Conservation (phyloP, 345 rosid species). For the Populus euphratica region DNA sequence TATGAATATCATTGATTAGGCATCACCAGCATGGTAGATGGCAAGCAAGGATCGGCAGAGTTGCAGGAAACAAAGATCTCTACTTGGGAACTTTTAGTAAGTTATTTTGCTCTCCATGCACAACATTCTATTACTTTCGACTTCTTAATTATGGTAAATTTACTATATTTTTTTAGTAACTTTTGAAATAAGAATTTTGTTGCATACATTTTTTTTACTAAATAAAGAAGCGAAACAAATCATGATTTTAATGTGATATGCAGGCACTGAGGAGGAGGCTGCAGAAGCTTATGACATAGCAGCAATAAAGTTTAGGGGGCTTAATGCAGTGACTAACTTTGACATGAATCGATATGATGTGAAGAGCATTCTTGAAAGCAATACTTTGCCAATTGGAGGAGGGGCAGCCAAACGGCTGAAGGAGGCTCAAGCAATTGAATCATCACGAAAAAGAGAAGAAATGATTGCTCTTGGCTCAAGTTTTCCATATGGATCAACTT, state of each 20-base stretch:
- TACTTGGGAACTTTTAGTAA: slow-evolving; percentile 96
- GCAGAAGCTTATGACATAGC: slow-evolving; percentile 99
- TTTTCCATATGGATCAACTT: slow-evolving; percentile 47
- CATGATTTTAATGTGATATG: neutral
- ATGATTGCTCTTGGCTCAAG: slow-evolving; percentile 74
- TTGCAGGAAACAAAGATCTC: slow-evolving; percentile 99
- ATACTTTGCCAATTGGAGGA: slow-evolving; percentile 88
- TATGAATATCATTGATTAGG: slow-evolving; percentile 30
- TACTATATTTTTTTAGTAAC: no score
- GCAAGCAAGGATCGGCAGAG: slow-evolving; percentile 99
- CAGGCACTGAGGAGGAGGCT: slow-evolving; percentile 98
- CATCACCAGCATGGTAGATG: slow-evolving; percentile 99
- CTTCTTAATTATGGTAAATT: neutral
- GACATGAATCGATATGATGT: slow-evolving; percentile 97
- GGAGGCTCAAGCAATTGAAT: slow-evolving; percentile 96
- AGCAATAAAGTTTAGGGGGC: slow-evolving; percentile 90
- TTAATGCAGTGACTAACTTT: slow-evolving; percentile 89
- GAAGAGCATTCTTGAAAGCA: slow-evolving; percentile 93
- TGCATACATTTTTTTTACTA: neutral
- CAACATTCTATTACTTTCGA: neutral
- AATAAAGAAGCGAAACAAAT: neutral
- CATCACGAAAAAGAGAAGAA: slow-evolving; percentile 77
- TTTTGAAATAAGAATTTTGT: neutral
- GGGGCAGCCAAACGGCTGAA: slow-evolving; percentile 93
- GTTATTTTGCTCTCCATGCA: slow-evolving; percentile 12